Base-by-base conservation (phyloP, 2,329 filamentous ascomycete genomes). In the Geosmithia flava region DNA sequence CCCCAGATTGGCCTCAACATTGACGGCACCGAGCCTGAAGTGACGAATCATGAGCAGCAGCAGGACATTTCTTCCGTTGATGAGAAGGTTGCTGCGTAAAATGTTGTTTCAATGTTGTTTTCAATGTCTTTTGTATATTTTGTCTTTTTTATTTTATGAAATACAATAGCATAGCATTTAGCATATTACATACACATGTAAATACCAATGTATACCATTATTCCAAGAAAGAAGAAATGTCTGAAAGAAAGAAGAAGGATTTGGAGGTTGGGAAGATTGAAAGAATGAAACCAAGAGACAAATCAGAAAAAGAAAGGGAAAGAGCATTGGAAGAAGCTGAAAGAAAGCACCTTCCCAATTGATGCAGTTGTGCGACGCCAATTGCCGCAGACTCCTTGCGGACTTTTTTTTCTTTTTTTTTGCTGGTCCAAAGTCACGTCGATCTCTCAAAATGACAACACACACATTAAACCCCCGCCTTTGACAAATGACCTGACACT, bases 1-100 rank as follows among this genome's bases (percentile, higher is more conserved):
- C 40, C 40, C 33, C 11, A 37, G 33, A 37, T 37, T 37, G 33
- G 15, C 11, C 33, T 69, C 10, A 42, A 20, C 20, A 43, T 43
- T 20, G 41, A 20, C 3, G 41, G 20, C 42, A 27, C 19, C 3
- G 33, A 37, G 33, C 33, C 33, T 11, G 33, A 13, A 11, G 3
- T 37, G 11, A 16, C 11, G 11, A 5, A 37, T 11, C 10, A 3
- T 11, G 33, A 37, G 33, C 11, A 37, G 6, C 33, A 13, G 33
- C 10, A 16, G 33, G 11, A 37, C 11, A 16, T 3, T 37, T 37
- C 33, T 11, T 37, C 33, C 11, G 13, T 11, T 11, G 33, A 37
- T 11, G 33, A 37, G 33, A 37, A 37, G 33, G 3, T 11, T 37
- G 33, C 15, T 16, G 33, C 33, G 13, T 37, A 8, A 37, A 11